Percentiles rank a stretch among this genome's conserved stretches.
Conservation (phyloP, 2,329 filamentous ascomycete genomes). For the Ilyonectria sp. region DNA sequence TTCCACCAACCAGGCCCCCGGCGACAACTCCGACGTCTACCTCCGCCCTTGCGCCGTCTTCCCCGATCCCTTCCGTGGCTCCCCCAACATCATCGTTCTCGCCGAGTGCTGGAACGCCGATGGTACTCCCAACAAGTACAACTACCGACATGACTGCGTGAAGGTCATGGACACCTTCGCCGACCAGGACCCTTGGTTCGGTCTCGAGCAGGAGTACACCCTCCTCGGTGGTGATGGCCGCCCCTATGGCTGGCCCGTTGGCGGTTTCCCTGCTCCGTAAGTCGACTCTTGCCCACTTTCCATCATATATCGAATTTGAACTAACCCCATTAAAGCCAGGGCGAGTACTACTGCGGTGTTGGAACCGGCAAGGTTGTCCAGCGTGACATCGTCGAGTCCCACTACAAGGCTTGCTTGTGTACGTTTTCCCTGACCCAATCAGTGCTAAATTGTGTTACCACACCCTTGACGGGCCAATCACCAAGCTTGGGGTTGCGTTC, state of each 20-base stretch:
- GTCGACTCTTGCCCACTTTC: slow-evolving; percentile 12
- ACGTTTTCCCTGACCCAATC: slow-evolving; percentile 33
- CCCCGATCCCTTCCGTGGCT: slow-evolving; percentile 91
- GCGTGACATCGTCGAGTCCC: slow-evolving; percentile 92
- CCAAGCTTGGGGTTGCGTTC: no score
- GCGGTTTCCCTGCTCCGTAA: slow-evolving; percentile 86
- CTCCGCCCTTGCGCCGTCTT: slow-evolving; percentile 91
- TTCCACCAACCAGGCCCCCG: slow-evolving; percentile 91
- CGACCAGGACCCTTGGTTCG: slow-evolving; percentile 93
- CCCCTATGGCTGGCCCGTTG: slow-evolving; percentile 81
- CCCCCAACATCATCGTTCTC: slow-evolving; percentile 94
- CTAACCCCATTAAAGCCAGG: slow-evolving; percentile 50
- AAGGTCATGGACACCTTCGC: slow-evolving; percentile 92
- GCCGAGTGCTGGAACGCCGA: slow-evolving; percentile 95
- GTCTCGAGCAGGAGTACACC: slow-evolving; percentile 97
- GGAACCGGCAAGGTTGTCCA: slow-evolving; percentile 97
- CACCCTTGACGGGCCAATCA: no score
- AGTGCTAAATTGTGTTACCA: no score
- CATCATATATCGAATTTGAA: neutral
- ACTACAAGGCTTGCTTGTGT: slow-evolving; percentile 78
- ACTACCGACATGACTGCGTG: slow-evolving; percentile 93
- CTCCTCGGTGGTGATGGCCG: slow-evolving; percentile 83
- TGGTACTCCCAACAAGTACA: slow-evolving; percentile 97
- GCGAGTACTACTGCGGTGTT: slow-evolving; percentile 83
- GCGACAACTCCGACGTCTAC: slow-evolving; percentile 98